Percentiles rank a stretch among this genome's conserved stretches.
Conservation (phyloP, 306 rosid genomes). For the Castanospermum australe region DNA sequence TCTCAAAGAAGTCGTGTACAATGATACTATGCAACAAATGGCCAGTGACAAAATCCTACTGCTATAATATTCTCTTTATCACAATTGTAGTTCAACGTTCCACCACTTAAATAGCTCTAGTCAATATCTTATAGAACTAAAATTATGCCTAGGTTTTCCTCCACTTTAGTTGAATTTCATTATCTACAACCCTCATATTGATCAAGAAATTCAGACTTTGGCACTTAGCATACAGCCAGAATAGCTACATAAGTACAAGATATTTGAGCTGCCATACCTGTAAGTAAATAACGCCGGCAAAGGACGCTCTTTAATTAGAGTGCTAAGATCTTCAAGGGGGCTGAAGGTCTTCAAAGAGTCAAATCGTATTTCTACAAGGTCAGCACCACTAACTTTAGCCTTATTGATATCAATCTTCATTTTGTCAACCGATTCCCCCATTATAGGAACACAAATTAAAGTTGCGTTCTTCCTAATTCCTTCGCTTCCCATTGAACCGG, state of each 20-base stretch:
- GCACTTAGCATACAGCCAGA: not conserved
- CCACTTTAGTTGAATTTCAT: not conserved
- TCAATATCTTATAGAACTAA: not conserved
- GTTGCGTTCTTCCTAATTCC: constrained; percentile 43
- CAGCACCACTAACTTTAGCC: constrained; percentile 58
- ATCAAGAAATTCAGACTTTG: not conserved
- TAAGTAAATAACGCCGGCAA: constrained; percentile 63
- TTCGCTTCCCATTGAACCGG: constrained; percentile 29
- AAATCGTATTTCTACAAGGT: constrained; percentile 73
- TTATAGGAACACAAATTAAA: constrained; percentile 58
- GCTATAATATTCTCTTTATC: not conserved
- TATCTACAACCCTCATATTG: not conserved
- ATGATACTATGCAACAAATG: not conserved
- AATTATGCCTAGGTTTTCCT: not conserved
- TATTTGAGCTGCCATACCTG: constrained; percentile 36
- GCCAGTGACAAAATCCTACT: not conserved
- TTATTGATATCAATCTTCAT: constrained; percentile 43
- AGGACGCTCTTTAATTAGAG: constrained; percentile 43
- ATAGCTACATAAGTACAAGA: not conserved
- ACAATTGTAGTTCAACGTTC: not conserved
- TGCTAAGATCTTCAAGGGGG: constrained; percentile 43
- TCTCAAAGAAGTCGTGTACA: not conserved
- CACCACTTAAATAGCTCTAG: not conserved
- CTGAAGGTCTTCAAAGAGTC: constrained; percentile 56
- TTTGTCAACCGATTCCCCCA: constrained; percentile 51